Base-by-base conservation (phyloP, 805 yeast species). In the Wickerhamomyces alni region DNA sequence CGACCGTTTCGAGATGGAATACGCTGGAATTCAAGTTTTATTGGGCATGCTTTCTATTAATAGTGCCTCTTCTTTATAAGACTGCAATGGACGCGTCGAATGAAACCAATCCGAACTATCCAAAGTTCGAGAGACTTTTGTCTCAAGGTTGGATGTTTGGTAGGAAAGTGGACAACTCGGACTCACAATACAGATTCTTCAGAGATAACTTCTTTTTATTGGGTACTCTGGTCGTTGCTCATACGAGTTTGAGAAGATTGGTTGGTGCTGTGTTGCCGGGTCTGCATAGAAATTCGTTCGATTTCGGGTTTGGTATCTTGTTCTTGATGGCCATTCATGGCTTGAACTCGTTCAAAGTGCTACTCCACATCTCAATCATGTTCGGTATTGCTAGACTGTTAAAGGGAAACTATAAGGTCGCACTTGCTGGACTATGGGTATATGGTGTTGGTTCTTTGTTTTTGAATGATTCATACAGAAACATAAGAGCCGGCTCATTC, bases 101-200 rank as follows among this genome's bases (percentile, higher is more conserved):
- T 51, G 82, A 80, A 47, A 65, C 77, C 2, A 87, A 85, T 52
- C 80, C 83, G 10, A 87, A 87, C 55, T 91, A 82, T 55, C 70
- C 72, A 16, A 66, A 66, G 36, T 87, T 74, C 54, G 72, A 73
- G 47, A 72, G 75, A 36, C 63, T 81, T 29, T 66, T 91, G 37
- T 70, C 82, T 22, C 68, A 77, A 6, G 98, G 99, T 5, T 91
- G 98, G 98, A 64, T 88, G 50, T 76, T 82, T 56, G 96, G 95
- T 8, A 65, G 96, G 19, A 83, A 82, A 60, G 95, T 87, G 31
- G 99, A 93, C 59, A 89, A 91, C 57, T 83, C 95, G 5, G 99
- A 93, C 58, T 68, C 71, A 25, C 99, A 93, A 60, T 93, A 91
- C 55, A 63, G 86, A 19, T 87, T 88, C 54, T 87, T 93, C 57